Conservation (phyloP, 1,139 yeast genomes). For the Kodamaea suecica region DNA sequence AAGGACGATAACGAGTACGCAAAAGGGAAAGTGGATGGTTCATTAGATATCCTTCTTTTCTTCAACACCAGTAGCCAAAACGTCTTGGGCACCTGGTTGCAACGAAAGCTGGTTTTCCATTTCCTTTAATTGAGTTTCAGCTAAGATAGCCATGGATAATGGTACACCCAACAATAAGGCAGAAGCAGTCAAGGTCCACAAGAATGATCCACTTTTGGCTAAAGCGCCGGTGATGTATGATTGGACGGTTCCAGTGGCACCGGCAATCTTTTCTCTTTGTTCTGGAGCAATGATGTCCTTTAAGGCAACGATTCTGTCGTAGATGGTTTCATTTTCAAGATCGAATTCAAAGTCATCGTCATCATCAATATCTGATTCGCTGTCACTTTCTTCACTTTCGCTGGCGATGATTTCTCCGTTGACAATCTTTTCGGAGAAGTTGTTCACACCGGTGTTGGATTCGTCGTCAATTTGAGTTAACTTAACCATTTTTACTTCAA, state of each 20-base stretch:
- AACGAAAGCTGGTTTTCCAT: constrained; percentile 90
- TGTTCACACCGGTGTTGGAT: constrained; percentile 36
- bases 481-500: constrained; percentile 53
- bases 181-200: constrained; percentile 86
- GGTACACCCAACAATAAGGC: constrained; percentile 91
- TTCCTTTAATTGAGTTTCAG: constrained; percentile 91
- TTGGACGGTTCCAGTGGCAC: constrained; percentile 33
- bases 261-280: constrained; percentile 57
- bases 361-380: constrained; percentile 58
- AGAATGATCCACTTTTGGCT: constrained; percentile 63
- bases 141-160: constrained; percentile 78
- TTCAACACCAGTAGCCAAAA: constrained; percentile 65
- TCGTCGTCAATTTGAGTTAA: constrained; percentile 69
- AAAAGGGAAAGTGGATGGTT: no score
- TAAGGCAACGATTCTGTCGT: constrained; percentile 85
- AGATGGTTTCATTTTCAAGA: constrained; percentile 74
- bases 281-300: constrained; percentile 90
- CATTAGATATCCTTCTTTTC: constrained; percentile 23
- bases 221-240: constrained; percentile 45
- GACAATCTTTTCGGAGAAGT: constrained; percentile 11
- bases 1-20: no score
- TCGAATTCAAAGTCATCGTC: constrained; percentile 46
- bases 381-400: constrained; percentile 36
- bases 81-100: constrained; percentile 81
- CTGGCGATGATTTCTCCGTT: constrained; percentile 15